Percentiles rank a stretch among this genome's conserved stretches.
Conservation (phyloP, 768 basidiomycete species). For the Tricholoma sp. region DNA sequence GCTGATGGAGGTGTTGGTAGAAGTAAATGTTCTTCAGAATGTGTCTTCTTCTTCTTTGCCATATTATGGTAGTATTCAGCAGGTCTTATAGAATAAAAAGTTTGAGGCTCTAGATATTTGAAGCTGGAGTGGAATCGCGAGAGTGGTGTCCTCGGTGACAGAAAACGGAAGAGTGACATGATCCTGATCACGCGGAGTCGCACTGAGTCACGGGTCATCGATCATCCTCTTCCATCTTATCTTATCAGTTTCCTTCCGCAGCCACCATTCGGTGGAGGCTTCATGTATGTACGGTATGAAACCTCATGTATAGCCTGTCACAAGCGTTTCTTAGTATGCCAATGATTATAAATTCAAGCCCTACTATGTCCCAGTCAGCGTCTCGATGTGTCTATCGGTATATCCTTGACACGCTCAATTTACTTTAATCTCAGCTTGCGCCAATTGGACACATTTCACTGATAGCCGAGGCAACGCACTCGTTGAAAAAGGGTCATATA, state of each 20-base stretch:
- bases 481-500: too few relatives aligned
- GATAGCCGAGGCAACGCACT: too few relatives aligned
- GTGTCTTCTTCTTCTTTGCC: constrained; percentile 29
- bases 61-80: not conserved
- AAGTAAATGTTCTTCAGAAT: constrained; percentile 30
- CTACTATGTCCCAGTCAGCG: too few relatives aligned
- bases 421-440: too few relatives aligned
- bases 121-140: not conserved
- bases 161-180: not conserved
- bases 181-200: not conserved
- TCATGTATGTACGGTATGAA: too few relatives aligned
- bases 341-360: too few relatives aligned
- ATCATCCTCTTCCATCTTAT: not conserved
- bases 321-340: too few relatives aligned
- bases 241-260: not conserved
- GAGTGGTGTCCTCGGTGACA: not conserved
- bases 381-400: too few relatives aligned
- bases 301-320: too few relatives aligned
- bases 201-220: not conserved
- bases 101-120: not conserved
- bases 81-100: not conserved
- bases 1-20: constrained; percentile 31
- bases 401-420: too few relatives aligned
- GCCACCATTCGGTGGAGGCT: too few relatives aligned
- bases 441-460: too few relatives aligned